Evolutionary conservation across 2,329 filamentous ascomycete species (phyloP), one percentile per base, ranked within the genome.

Genomic region (Calonectria multiphialidica): DNA sequence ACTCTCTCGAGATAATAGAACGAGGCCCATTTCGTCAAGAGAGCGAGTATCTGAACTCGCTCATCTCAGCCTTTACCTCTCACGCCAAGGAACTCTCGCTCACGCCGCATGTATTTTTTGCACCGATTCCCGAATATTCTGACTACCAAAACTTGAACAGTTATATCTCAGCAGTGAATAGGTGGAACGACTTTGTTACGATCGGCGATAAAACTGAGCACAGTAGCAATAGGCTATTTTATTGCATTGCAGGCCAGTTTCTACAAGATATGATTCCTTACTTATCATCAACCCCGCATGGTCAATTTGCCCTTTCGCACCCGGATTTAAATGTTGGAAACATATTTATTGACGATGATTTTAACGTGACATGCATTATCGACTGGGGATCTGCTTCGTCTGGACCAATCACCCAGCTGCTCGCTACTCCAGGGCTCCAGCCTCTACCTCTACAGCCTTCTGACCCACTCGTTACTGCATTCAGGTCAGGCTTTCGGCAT

Each of bases 1-100:
- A 80, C 45, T 62, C 68, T 44, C 70, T 80, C 42, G 72, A 76
- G 10, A 47, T 28, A 4, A 57, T 81, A 49, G 64, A 78, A 25
- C 76, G 78, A 40, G 81, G 80, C 15, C 80, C 80, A 23, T 82
- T 80, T 67, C 12, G 50, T 2, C 10, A 76, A 61, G 79, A 80
- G 40, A 33, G 64, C 30, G 66, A 77, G 4, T 81, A 81, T 62
- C 74, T 81, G 1, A 42, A 74, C 47, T 75, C 80, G 42, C 74
- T 81, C 5, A 62, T 79, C 12, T 77, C 76, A 35, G 76, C 74
- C 1, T 76, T 80, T 64, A 74, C 61, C 40, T 50, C 42, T 23
- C 78, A 81, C 70, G 74, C 65, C 30, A 66, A 75, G 62, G 72
- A 81, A 68, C 80, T 82, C 68, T 61, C 68, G 8, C 71, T 82